Conservation (phyloP, 768 basidiomycete genomes). For the Boletales sp. region DNA sequence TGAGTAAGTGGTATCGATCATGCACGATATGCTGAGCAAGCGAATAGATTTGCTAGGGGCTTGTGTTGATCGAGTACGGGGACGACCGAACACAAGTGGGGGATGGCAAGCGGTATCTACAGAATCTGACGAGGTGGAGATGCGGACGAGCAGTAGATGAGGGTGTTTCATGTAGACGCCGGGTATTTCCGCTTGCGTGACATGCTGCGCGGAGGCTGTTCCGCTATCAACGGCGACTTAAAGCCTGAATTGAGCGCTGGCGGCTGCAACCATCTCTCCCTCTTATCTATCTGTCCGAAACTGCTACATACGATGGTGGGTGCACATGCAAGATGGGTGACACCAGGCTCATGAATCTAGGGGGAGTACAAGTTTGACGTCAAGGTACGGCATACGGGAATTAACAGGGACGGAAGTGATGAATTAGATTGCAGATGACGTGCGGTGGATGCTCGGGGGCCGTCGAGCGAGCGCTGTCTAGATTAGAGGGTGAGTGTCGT, state of each 20-base stretch:
- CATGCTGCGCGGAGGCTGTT: too few relatives aligned
- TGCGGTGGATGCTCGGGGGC: slow-evolving; percentile 87
- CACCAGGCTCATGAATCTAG: slow-evolving; percentile 3
- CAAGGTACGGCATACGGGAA: slow-evolving; percentile 47
- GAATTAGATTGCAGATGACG: slow-evolving; percentile 58
- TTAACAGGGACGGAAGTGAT: neutral
- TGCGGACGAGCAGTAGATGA: slow-evolving; percentile 17
- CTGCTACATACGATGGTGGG: slow-evolving; percentile 19
- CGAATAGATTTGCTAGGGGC: slow-evolving; percentile 40
- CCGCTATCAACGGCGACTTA: neutral
- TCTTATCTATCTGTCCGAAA: neutral
- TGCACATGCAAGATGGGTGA: neutral
- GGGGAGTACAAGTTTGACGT: slow-evolving; percentile 72
- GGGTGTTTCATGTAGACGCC: neutral
- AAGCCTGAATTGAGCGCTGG: neutral
- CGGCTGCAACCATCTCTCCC: neutral
- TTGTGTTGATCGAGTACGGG: slow-evolving; percentile 45
- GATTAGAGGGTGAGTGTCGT: slow-evolving; percentile 39
- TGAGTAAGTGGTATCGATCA: slow-evolving; percentile 33
- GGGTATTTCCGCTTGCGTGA: neutral
- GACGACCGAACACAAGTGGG: slow-evolving; percentile 49
- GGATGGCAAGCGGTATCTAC: slow-evolving; percentile 82
- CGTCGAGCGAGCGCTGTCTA: slow-evolving; percentile 68
- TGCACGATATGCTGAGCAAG: slow-evolving; percentile 1
- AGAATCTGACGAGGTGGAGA: slow-evolving; percentile 65